Base-by-base conservation (phyloP, 345 rosid species). In the Eucalyptus shirleyi region DNA sequence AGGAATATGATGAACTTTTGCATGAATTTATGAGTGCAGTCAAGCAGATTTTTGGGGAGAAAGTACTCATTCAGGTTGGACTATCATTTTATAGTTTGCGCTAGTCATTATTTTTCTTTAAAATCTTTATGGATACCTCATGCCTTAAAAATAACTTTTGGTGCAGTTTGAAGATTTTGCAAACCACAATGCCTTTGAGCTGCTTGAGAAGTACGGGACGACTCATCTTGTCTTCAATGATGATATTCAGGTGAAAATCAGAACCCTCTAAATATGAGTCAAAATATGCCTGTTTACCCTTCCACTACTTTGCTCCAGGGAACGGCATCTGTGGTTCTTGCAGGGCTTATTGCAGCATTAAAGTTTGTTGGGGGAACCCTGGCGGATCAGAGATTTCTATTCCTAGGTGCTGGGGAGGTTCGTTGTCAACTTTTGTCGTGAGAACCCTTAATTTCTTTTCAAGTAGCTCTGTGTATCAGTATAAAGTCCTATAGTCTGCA, bases 161-260 rank as follows among this genome's bases (percentile, higher is more conserved):
- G 91, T 93, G 93, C 97, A 98, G 99, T 98, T 95, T 91, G 99
- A 98, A 94, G 99, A 98, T 93, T 97, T 98, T 81, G 99, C 99
- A 72, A 98, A 98, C 92, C 99, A 98, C 93, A 98, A 98, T 93
- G 99, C 99, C 72, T 98, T 98, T 86, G 97, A 96, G 89, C 93
- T 98, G 92, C 94, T 98, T 86, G 97, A 95, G 87, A 94, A 96
- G 92, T 97, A 98, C 89, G 94, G 97, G 88, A 91, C 96, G n/a
- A 95, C 97, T 69, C 99, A 98, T 93, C 98, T 98, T 92, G 99
- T 98, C 88, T 97, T 98, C 93, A 98, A 98, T 86, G 99, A 98
- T 88, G 99, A 97, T 91, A 98, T 98, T 93, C 99, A 98, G 99
- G 99, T 97, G 88, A 87, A 82, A 82, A 34, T 53, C 89, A 40